Percentiles rank a stretch among this genome's conserved stretches.
Conservation (phyloP, 129 eudicot genomes). For the Lactuca saligna region DNA sequence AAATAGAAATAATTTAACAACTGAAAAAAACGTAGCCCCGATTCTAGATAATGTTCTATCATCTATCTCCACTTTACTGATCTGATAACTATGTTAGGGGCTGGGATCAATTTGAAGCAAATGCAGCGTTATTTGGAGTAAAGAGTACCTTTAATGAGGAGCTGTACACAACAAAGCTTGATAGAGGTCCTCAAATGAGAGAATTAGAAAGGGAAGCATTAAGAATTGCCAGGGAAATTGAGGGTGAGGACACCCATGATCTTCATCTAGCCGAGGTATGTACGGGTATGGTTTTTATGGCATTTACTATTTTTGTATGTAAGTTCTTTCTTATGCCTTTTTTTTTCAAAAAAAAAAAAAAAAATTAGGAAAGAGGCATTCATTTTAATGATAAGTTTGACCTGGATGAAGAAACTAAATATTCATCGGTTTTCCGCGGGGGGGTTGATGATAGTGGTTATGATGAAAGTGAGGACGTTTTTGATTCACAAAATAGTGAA, state of each 20-base stretch:
- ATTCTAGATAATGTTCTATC: too few relatives aligned
- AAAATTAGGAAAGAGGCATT: conserved; percentile 84
- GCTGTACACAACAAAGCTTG: conserved; percentile 89
- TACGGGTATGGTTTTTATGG: not conserved
- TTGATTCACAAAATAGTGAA: conserved; percentile 65
- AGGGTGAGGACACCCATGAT: conserved; percentile 89
- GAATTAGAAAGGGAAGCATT: conserved; percentile 83
- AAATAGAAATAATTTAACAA: too few relatives aligned
- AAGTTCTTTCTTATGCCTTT: not conserved
- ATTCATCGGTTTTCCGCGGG: conserved; percentile 72
- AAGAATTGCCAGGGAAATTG: conserved; percentile 92
- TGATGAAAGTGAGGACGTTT: conserved; percentile 69
- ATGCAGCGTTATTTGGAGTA: conserved; percentile 88
- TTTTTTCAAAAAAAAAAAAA: too few relatives aligned
- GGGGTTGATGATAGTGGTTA: conserved; percentile 82
- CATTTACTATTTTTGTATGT: not conserved
- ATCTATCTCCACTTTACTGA: too few relatives aligned
- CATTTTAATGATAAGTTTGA: conserved; percentile 55
- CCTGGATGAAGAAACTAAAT: conserved; percentile 87
- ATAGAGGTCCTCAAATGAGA: conserved; percentile 86
- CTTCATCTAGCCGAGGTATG: conserved; percentile 99
- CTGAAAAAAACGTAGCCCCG: too few relatives aligned
- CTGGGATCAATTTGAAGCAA: conserved; percentile 97
- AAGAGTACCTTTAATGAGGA: conserved; percentile 95
- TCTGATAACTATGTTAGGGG: too few relatives aligned